These are phyloP conservation scores for Candida silvatica DNA, from an alignment of 805 yeast species.

Conservation along the genomic window DNA sequence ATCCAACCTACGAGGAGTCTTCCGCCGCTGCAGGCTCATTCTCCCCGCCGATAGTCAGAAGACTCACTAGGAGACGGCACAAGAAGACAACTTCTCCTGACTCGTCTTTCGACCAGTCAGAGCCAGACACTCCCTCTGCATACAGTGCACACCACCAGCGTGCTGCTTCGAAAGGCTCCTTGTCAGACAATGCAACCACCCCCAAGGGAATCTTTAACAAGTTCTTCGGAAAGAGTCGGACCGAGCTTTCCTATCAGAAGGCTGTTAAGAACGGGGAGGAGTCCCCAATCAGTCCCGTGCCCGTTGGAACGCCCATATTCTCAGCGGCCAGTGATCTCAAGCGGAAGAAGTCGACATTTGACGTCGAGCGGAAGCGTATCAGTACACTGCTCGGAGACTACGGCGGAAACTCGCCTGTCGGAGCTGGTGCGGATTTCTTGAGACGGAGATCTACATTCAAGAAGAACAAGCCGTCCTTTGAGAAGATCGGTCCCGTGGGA, in stretches of 20 bases:
- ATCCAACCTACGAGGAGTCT: conserved; percentile 14
- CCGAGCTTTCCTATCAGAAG: conserved; percentile 7
- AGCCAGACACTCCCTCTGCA: conserved; percentile 1
- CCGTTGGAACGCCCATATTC: no score
- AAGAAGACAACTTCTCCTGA: conserved; percentile 57
- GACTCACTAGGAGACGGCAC: conserved; percentile 39
- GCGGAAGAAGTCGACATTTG: conserved; percentile 8
- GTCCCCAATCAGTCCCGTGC: conserved; percentile 19
- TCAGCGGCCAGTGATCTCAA: conserved; percentile 7
- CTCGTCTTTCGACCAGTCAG: conserved; percentile 25
- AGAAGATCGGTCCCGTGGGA: conserved; percentile 27
- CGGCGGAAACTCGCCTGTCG: conserved; percentile 3
- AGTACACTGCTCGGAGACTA: conserved; percentile 11
- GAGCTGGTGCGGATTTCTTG: conserved; percentile 2
- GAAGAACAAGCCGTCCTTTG: conserved; percentile 13
- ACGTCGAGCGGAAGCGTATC: conserved; percentile 11
- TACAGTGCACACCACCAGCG: conserved; percentile 14
- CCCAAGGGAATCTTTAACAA: conserved; percentile 23
- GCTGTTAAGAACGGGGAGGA: conserved; percentile 8
- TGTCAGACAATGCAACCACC: conserved; percentile 16
- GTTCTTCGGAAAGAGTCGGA: conserved; percentile 20
- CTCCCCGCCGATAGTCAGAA: conserved; percentile 1
- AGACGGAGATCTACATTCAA: background rate
- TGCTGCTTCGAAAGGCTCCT: conserved; percentile 20
- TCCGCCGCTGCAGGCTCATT: background rate